phyloP scores from a whole-genome alignment of 139 green algal genomes.

The Eudorina sp. region DNA sequence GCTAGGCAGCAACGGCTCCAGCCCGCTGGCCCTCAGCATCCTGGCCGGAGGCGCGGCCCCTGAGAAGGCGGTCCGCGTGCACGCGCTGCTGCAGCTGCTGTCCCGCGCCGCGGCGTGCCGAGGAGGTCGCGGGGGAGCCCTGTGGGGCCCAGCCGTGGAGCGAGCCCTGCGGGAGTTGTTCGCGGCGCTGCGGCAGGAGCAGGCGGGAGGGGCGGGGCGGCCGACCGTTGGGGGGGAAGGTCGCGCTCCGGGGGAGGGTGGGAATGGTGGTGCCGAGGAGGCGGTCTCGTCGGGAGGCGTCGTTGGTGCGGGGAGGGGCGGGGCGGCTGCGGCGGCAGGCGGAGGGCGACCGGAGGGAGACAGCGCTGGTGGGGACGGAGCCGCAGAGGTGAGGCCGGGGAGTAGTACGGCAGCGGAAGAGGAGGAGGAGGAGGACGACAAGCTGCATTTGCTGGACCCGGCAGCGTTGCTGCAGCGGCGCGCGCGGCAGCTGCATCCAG shows the following conservation, averaged over 20 bases:
- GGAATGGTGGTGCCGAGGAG: neutral
- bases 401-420: neutral
- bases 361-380: neutral
- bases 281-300: no score
- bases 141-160: conserved; percentile 30
- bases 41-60: conserved; percentile 8
- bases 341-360: neutral
- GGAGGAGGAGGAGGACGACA: conserved; percentile 15
- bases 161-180: conserved; percentile 23
- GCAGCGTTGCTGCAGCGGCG: conserved; percentile 29
- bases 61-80: conserved; percentile 36
- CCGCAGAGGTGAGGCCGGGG: neutral
- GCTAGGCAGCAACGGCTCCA: conserved; percentile 14
- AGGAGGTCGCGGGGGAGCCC: neutral
- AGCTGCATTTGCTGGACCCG: conserved; percentile 26
- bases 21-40: conserved; percentile 29
- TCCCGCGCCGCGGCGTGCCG: neutral
- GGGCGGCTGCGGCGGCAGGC: no score
- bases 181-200: neutral
- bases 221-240: neutral
- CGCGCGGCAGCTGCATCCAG: conserved; percentile 44
- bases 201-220: neutral
- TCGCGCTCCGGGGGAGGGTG: neutral
- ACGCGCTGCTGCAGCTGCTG: conserved; percentile 44
- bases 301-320: neutral